Conservation (phyloP, 495 filamentous ascomycete genomes). For the Glonium stellatum region DNA sequence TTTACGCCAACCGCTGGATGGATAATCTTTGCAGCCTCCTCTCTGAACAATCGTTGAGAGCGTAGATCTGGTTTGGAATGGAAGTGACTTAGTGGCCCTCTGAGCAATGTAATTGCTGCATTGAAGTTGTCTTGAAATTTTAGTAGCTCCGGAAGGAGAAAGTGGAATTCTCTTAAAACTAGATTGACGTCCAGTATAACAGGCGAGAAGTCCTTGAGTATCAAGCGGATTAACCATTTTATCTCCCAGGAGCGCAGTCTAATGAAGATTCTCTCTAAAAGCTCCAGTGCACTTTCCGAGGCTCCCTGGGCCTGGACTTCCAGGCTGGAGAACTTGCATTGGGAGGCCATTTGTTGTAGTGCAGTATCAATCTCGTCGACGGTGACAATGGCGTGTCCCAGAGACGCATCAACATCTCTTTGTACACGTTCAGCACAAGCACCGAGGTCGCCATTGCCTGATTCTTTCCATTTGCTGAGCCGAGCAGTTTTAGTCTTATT, state of each 20-base stretch:
- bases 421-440: slow-evolving; percentile 7
- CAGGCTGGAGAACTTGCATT: slow-evolving; percentile 21
- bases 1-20: slow-evolving; percentile 63
- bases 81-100: slow-evolving; percentile 37
- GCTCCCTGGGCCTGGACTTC: slow-evolving; percentile 5
- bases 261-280: slow-evolving; percentile 1
- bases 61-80: slow-evolving; percentile 39
- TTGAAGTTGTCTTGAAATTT: slow-evolving; percentile 58
- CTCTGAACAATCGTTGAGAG: slow-evolving; percentile 32
- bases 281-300: slow-evolving; percentile 3
- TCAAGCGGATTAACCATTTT: slow-evolving; percentile 81
- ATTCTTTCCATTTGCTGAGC: slow-evolving; percentile 8
- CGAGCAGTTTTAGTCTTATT: slow-evolving; percentile 10
- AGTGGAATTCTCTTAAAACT: slow-evolving; percentile 38
- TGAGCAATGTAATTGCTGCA: slow-evolving; percentile 44
- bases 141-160: slow-evolving; percentile 49
- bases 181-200: slow-evolving; percentile 45
- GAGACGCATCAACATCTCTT: slow-evolving; percentile 18
- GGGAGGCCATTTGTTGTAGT: slow-evolving; percentile 15
- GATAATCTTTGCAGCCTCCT: slow-evolving; percentile 45
- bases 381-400: slow-evolving; percentile 4
- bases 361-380: slow-evolving; percentile 10
- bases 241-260: slow-evolving; percentile 58
- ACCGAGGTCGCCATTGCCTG: slow-evolving; percentile 12
- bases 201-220: slow-evolving; percentile 68